Evolutionary conservation across 108 stramenopile genomes (phyloP), one percentile per base, ranked within the genome.

Genomic region (Skeletonema marinoi): DNA sequence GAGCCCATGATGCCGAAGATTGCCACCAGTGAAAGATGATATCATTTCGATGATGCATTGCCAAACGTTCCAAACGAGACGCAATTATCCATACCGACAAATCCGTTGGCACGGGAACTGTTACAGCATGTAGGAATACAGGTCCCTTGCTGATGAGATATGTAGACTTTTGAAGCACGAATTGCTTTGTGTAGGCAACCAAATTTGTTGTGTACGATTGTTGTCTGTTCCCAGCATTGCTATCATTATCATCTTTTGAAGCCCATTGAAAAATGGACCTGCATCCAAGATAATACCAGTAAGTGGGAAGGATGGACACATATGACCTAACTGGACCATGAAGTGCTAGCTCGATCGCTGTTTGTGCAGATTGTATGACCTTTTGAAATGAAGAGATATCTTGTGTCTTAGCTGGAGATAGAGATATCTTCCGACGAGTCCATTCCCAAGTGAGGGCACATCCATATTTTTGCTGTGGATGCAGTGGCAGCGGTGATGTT

Each of bases 361-460:
- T 25, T 59, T 63, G 51, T n/a, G 58, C 17, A 25, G 56, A 56
- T 14, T 25, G 29, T 19, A 32, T 78, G 21, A 17, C 19, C 36
- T 74, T 33, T 66, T 32, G 33, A 41, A 60, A 46, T 12, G 36
- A 64, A 32, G 67, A 30, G 19, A n/a, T 50, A 46, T 36, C 38
- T 38, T 60, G 21, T 48, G 54, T 32, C n/a, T 6, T 36, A 44
- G 14, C 10, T 64, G 70, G 60, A 13, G 46, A 71, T 58, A 10
- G 21, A 58, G 61, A 60, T 30, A 13, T 66, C 75, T 80, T 66
- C 41, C 93, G 70, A 32, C 92, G 80, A 60, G 88, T 96, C 95
- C 95, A 96, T 83, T 96, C 95, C 95, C 95, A 96, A 13, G 95
- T 96, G 32, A 88, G 83, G 14, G 90, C 90, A 62, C 83, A 81